Conservation (phyloP, 495 filamentous ascomycete genomes). For the Hypoxylon lenormandii region DNA sequence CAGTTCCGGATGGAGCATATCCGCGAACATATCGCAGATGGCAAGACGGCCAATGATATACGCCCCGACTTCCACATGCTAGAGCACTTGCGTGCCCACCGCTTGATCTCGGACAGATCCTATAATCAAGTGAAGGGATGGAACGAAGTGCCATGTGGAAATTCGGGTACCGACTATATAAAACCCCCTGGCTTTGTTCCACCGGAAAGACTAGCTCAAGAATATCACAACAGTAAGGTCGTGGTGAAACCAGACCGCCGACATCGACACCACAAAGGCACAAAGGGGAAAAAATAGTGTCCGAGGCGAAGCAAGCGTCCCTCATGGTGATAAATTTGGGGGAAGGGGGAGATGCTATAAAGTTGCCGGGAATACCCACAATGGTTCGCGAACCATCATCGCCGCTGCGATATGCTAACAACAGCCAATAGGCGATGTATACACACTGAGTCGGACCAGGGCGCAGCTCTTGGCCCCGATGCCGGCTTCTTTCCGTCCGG, state of each 20-base stretch:
- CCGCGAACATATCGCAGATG: conserved; percentile 51
- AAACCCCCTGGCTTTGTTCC: conserved; percentile 2
- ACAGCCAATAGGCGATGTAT: conserved; percentile 17
- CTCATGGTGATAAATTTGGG: conserved; percentile 10
- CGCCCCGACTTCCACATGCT: conserved; percentile 59
- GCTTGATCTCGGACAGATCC: conserved; percentile 30
- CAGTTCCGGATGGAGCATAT: conserved; percentile 61
- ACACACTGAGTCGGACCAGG: not conserved
- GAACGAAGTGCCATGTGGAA: conserved; percentile 36
- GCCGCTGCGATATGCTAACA: conserved; percentile 12
- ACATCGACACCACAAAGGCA: conserved; percentile 10
- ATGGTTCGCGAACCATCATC: conserved; percentile 36
- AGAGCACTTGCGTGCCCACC: conserved; percentile 46
- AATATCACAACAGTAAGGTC: not conserved
- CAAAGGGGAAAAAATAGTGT: not conserved
- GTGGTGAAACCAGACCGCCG: conserved; percentile 34
- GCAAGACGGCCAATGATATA: conserved; percentile 33
- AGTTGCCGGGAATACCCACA: conserved; percentile 19
- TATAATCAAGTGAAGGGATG: conserved; percentile 32
- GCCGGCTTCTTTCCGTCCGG: conserved; percentile 18
- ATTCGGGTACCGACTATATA: conserved; percentile 14
- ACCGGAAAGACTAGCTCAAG: conserved; percentile 13
- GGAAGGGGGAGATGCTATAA: conserved; percentile 24
- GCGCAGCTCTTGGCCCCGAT: conserved; percentile 14
- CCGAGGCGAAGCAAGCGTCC: not conserved